Base-by-base conservation (phyloP, 257 asterid genomes). In the Solanum appendiculatum region DNA sequence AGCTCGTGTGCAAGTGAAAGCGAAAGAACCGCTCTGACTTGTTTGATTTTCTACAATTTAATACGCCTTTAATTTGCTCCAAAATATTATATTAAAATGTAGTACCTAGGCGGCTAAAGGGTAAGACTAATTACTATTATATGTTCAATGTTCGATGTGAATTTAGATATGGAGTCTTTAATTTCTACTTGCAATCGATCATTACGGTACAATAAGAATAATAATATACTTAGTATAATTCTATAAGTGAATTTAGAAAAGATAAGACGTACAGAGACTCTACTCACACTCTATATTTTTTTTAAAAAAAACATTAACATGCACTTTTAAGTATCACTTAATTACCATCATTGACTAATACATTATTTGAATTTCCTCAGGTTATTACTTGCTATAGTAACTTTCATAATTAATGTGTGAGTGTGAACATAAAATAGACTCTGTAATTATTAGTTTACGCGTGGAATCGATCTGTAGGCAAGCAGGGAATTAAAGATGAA, bases 1-100 rank as follows among this genome's bases (percentile, higher is more conserved):
- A 90, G 77, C 86, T 81, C 90, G 91, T 90, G 91, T 86, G 93
- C 82, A 64, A 87, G 64, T 88, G 46, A 33, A 68, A 58, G 82
- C 20, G 73, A 85, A 75, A 82, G 18, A 37, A 63, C 18, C 83
- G 18, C 51, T 54, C 68, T 58, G 37, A 20, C 82, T 18, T 51
- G 27, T 77, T 83, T 77, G 37, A 60, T 7, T 83, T 78, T 56
- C 85, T 16, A 83, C 20, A 9, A 33, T 75, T 14, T 37, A 77
- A 25, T 3, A 14, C 7, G 37, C 42, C 58, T 77, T 7, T 69
- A 69, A 69, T 69, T 69, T 25, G 37, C 16, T 40, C 21, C 27
- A 51, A 42, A 33, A 33, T 23, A 42, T 84, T 23, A 20, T 29
- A 70, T 29, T 13, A 27, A 9, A 70, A 4, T 9, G 5, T 70